Evolutionary conservation across 164 flowering plant genomes (phyloP).

Genomic region (Tinospora cordifolia): DNA sequence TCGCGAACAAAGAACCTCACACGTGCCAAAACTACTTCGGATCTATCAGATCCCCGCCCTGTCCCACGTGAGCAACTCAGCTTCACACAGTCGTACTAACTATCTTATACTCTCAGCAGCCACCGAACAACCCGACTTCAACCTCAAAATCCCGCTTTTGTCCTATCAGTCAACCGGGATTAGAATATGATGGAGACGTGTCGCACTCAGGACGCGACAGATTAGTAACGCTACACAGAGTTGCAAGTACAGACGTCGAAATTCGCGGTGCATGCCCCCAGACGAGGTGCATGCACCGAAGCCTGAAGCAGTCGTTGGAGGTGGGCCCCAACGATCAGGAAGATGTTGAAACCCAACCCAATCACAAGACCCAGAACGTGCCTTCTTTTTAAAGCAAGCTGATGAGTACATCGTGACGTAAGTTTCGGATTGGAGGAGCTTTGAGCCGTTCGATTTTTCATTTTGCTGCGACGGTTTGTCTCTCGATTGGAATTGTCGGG

Average conservation of each 20-base stretch:
- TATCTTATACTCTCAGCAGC: neutral
- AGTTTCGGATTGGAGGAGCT: neutral
- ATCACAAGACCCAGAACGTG: neutral
- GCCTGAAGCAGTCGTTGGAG: neutral
- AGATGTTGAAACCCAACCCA: neutral
- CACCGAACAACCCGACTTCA: neutral
- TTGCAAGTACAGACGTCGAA: too few species aligned
- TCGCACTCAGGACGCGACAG: too few species aligned
- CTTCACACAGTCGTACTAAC: neutral
- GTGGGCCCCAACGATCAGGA: neutral
- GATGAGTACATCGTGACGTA: too few species aligned
- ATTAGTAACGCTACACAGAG: too few species aligned
- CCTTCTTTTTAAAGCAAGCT: neutral
- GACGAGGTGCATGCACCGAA: neutral
- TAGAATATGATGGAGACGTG: neutral
- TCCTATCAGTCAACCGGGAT: neutral
- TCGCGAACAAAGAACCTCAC: neutral
- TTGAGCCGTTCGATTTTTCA: neutral
- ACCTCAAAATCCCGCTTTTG: neutral
- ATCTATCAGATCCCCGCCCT: neutral
- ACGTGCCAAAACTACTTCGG: slow-evolving; percentile 8
- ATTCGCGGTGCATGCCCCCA: too few species aligned
- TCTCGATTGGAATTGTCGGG: too few species aligned
- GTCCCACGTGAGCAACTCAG: neutral
- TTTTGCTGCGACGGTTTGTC: too few species aligned